phyloP scores from a whole-genome alignment of 768 basidiomycete species.

The Sarcodon aspratus region DNA sequence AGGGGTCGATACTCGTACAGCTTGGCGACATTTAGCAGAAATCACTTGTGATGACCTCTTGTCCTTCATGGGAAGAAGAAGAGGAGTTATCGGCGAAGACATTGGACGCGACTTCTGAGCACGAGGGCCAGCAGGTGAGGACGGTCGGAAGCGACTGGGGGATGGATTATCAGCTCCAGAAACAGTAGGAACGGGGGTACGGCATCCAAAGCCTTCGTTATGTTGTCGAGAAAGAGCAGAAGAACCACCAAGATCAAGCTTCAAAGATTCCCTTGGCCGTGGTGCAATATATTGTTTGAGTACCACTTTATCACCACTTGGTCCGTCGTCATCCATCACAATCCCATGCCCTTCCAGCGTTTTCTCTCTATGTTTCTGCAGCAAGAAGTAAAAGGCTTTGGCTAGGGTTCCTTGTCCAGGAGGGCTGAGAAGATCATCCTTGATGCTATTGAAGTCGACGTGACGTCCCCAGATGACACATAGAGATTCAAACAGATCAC shows the following conservation, averaged over 20 bases:
- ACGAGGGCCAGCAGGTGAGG: slow-evolving; percentile 43
- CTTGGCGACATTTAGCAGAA: too few relatives aligned
- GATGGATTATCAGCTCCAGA: slow-evolving; percentile 14
- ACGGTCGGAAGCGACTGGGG: slow-evolving; percentile 24
- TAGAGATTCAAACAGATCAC: slow-evolving; percentile 66
- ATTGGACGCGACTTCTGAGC: slow-evolving; percentile 16
- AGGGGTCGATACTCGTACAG: too few relatives aligned
- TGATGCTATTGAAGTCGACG: slow-evolving; percentile 46
- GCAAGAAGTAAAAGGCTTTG: slow-evolving; percentile 84
- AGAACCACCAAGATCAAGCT: slow-evolving; percentile 6
- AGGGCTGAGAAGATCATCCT: slow-evolving; percentile 56
- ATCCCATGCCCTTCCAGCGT: slow-evolving; percentile 43
- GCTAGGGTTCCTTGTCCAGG: slow-evolving; percentile 62
- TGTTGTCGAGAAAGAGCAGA: slow-evolving; percentile 3
- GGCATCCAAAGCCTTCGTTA: neutral
- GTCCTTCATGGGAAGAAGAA: neutral
- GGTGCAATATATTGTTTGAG: slow-evolving; percentile 32
- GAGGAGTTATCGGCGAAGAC: slow-evolving; percentile 4
- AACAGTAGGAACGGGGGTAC: slow-evolving; percentile 5
- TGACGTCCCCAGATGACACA: slow-evolving; percentile 79
- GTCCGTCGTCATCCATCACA: slow-evolving; percentile 22
- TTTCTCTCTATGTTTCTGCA: slow-evolving; percentile 65
- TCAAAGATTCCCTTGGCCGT: slow-evolving; percentile 18
- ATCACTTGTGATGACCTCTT: too few relatives aligned
- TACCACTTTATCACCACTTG: slow-evolving; percentile 17